phyloP scores from a whole-genome alignment of 495 filamentous ascomycete genomes.

The Neurospora intermedia region DNA sequence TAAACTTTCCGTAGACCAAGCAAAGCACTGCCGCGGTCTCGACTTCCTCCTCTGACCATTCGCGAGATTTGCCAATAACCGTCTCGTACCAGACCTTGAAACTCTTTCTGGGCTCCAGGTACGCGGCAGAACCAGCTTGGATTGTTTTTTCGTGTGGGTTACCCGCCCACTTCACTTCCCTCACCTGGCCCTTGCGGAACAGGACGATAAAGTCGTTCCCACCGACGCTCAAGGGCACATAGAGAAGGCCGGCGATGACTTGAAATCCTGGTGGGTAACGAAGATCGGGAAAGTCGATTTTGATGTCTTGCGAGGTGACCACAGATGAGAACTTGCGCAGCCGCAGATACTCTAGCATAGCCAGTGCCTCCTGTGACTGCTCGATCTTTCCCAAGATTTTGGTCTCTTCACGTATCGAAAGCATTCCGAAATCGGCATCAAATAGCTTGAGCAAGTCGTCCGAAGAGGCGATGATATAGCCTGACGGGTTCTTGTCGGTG shows the following conservation, averaged over 20 bases:
- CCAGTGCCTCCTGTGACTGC: constrained; percentile 74
- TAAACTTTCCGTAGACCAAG: constrained; percentile 71
- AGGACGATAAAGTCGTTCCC: constrained; percentile 88
- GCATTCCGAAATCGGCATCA: constrained; percentile 76
- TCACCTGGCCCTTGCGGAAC: constrained; percentile 69
- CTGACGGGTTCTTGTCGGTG: constrained; percentile 72
- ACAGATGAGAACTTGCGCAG: constrained; percentile 69
- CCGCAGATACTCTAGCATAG: constrained; percentile 76
- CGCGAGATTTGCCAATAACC: constrained; percentile 61
- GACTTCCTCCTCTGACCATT: constrained; percentile 65
- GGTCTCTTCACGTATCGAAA: constrained; percentile 80
- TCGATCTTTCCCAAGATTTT: constrained; percentile 71
- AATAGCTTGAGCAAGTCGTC: constrained; percentile 81
- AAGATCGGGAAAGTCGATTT: constrained; percentile 73
- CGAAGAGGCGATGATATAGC: constrained; percentile 86
- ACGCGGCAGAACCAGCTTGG: constrained; percentile 54
- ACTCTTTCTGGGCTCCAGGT: constrained; percentile 64
- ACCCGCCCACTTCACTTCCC: constrained; percentile 83
- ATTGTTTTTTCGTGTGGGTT: constrained; percentile 81
- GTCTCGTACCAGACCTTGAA: constrained; percentile 71
- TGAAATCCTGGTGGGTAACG: constrained; percentile 70
- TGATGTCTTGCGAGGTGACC: constrained; percentile 65
- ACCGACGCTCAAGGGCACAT: constrained; percentile 69
- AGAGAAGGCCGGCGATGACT: constrained; percentile 67
- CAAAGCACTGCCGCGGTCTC: constrained; percentile 86